Evolutionary conservation across 163 green algal species (phyloP).

Genomic region (Chloromonas sp.): DNA sequence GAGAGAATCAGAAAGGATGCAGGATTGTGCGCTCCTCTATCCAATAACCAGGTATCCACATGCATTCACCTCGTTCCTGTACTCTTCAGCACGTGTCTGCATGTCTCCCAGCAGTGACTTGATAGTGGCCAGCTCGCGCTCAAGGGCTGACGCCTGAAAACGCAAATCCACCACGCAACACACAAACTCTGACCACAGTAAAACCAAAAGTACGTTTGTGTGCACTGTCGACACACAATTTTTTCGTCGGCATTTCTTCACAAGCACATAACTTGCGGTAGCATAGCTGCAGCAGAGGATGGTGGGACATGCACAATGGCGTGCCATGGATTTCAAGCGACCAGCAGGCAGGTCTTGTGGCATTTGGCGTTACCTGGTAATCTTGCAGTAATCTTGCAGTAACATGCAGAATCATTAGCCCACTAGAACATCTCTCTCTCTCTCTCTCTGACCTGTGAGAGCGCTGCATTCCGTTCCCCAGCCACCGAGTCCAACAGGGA

Average conservation of each 20-base stretch:
- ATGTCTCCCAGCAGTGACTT: constrained; percentile 56
- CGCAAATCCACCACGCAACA: no score
- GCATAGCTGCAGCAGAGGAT: no score
- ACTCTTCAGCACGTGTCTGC: constrained; percentile 40
- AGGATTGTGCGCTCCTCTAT: background rate
- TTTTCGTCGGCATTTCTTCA: no score
- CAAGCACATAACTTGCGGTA: no score
- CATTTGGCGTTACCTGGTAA: background rate
- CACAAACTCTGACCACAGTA: no score
- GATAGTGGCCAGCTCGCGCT: constrained; percentile 32
- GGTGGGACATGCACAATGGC: background rate
- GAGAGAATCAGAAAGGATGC: background rate
- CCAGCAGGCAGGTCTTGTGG: background rate
- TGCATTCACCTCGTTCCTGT: background rate
- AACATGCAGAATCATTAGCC: no score
- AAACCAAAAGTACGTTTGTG: no score
- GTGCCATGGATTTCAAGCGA: background rate
- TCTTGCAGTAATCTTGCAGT: no score
- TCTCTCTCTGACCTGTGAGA: background rate
- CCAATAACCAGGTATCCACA: background rate
- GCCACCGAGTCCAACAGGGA: constrained; percentile 1
- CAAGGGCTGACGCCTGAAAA: constrained; percentile 10
- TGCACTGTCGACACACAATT: no score
- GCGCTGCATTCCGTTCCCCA: background rate
- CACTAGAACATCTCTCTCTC: no score